Conservation (phyloP, 148 eudicot genomes). For the Fagopyrum esculentum region DNA sequence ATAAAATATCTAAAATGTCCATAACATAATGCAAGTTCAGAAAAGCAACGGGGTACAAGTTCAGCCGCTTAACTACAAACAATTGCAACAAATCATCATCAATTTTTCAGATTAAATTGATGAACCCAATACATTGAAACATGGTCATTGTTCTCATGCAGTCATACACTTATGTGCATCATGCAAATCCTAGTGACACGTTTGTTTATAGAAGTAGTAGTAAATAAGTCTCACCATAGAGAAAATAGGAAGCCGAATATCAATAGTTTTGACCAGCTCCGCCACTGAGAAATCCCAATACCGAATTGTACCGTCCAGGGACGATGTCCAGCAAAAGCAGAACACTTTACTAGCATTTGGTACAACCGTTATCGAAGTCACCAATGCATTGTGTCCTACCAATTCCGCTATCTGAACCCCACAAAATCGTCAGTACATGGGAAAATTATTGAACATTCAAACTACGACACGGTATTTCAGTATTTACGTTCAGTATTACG, state of each 20-base stretch:
- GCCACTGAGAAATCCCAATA: slow-evolving; percentile 68
- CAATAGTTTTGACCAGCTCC: slow-evolving; percentile 57
- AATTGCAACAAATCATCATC: background rate
- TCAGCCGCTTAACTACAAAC: background rate
- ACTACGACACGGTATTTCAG: background rate
- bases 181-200: background rate
- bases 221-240: slow-evolving; percentile 48
- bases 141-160: background rate
- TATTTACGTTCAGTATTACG: too few relatives aligned
- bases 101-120: background rate
- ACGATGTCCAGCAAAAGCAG: slow-evolving; percentile 82
- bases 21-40: background rate
- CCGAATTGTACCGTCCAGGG: slow-evolving; percentile 78
- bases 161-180: background rate
- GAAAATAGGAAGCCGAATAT: slow-evolving; percentile 52
- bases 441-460: background rate
- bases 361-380: slow-evolving; percentile 67
- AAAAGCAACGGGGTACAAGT: background rate
- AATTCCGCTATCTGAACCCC: slow-evolving; percentile 53
- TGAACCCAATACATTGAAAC: background rate
- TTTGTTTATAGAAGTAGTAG: background rate
- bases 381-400: slow-evolving; percentile 69
- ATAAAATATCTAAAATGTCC: background rate
- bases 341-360: slow-evolving; percentile 50
- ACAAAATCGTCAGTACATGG: background rate